Conservation (phyloP, 257 asterid species). For the Solanum infundibuliforme region DNA sequence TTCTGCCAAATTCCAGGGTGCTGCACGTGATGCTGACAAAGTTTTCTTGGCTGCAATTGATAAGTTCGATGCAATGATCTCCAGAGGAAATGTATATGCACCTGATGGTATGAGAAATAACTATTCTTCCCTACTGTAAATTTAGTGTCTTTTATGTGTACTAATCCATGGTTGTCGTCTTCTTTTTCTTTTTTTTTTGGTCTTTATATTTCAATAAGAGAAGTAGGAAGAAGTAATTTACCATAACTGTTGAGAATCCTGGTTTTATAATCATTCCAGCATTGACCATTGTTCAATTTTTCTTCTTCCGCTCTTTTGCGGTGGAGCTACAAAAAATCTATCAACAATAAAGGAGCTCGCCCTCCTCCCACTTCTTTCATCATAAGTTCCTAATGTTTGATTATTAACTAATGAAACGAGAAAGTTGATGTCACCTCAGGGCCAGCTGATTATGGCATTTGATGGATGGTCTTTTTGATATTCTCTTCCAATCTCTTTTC, state of each 20-base stretch:
- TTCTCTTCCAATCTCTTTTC: neutral
- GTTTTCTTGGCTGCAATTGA: constrained; percentile 90
- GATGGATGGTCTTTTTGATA: neutral
- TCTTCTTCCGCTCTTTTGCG: neutral
- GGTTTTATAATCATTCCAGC: neutral
- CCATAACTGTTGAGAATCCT: neutral
- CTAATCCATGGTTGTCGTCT: neutral
- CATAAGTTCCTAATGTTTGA: neutral
- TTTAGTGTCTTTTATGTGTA: constrained; percentile 1
- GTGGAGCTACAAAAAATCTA: neutral
- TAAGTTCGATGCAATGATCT: constrained; percentile 88
- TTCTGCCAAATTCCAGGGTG: constrained; percentile 36
- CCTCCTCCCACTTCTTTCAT: neutral
- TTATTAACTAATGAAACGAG: neutral
- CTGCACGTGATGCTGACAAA: constrained; percentile 79
- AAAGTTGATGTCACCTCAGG: neutral
- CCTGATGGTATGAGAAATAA: constrained; percentile 53
- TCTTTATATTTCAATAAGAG: neutral
- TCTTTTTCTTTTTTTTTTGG: neutral
- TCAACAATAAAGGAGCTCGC: neutral
- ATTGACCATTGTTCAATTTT: neutral
- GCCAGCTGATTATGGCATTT: neutral
- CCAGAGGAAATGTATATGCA: constrained; percentile 64
- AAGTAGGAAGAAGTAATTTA: neutral
- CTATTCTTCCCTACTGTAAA: neutral